These are phyloP conservation scores for Aegilops longissima DNA, from an alignment of 176 grass and related monocot species.

Conservation along the genomic window DNA sequence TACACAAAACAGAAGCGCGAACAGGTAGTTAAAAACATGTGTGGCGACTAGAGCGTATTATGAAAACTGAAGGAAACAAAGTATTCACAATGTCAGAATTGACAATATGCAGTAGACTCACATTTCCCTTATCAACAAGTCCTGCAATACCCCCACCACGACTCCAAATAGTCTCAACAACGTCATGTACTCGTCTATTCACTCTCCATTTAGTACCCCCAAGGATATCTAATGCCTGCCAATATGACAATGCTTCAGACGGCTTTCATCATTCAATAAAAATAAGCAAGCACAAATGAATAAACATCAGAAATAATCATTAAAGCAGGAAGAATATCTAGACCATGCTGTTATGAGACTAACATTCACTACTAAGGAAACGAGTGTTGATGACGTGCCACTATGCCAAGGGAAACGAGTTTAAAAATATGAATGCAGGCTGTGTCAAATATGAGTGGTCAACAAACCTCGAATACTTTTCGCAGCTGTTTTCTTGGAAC, in stretches of 20 bases:
- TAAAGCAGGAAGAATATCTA: background rate
- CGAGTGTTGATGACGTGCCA: background rate
- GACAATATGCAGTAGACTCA: slow-evolving; percentile 48
- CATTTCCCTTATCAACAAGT: slow-evolving; percentile 75
- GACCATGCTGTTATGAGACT: background rate
- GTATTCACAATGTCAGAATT: slow-evolving; percentile 8
- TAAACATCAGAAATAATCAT: slow-evolving; percentile 28
- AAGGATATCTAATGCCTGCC: slow-evolving; percentile 86
- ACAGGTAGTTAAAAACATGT: background rate
- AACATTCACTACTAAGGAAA: background rate
- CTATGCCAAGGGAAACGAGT: background rate
- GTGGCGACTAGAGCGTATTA: background rate
- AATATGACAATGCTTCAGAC: slow-evolving; percentile 30
- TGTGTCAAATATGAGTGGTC: slow-evolving; percentile 15
- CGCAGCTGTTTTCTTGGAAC: slow-evolving; percentile 73
- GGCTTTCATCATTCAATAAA: slow-evolving; percentile 5
- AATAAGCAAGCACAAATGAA: slow-evolving; percentile 17
- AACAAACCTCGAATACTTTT: slow-evolving; percentile 80
- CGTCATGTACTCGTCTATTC: slow-evolving; percentile 84
- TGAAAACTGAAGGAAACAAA: slow-evolving; percentile 1
- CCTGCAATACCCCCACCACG: slow-evolving; percentile 84
- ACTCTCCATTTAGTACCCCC: slow-evolving; percentile 96
- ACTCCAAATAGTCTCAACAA: slow-evolving; percentile 83
- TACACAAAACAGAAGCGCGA: slow-evolving; percentile 19
- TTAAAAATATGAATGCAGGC: slow-evolving; percentile 8